Evolutionary conservation across 1,284 basidiomycete genomes (phyloP), one percentile per base, ranked within the genome.

Genomic region (Papiliotrema nemorosa): DNA sequence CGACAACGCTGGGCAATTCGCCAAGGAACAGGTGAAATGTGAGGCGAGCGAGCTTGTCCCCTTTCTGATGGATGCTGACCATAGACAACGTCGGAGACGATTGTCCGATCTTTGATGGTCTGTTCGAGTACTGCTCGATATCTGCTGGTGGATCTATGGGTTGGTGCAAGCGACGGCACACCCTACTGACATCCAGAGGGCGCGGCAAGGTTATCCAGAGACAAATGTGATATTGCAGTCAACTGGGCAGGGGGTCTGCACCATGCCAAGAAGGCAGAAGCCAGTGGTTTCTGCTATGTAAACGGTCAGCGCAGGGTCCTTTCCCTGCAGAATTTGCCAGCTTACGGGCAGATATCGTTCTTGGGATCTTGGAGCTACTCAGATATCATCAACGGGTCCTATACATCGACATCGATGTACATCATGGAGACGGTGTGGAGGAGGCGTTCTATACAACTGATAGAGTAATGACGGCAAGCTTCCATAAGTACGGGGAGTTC

Each of bases 371-470:
- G 26, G 96, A 99, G 69, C 80, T 99, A 10, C 78, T 97, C 35
- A 64, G 92, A 59, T 97, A 97, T 72, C 93, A 98, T 68, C 83
- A 84, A 20, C 83, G 96, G 33, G 96, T 99, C 5, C 79, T 99
- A 25, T 99, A 99, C 76, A 92, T 99, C 64, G 96, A 99, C 69
- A 96, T 98, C 55, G 96, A 99, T 68, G 90, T 97, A 0, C 96
- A 99, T 72, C 96, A 99, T 62, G 96, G 96, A 16, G 96, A 99
- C 73, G 96, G 96, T 38, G 96, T 99, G 7, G 96, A 99, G 72
- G 96, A 98, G 74, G 96, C 96, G 0, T 99, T 99, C 73, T 98
- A 97, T 73, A 96, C 93, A 0, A 98, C 96, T 14, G 94, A 99
- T 69, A 81, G 96, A 40, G 96, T 99, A 44, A 98, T 99, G 96